Conservation (phyloP, 306 rosid species). For the Betula pendula region DNA sequence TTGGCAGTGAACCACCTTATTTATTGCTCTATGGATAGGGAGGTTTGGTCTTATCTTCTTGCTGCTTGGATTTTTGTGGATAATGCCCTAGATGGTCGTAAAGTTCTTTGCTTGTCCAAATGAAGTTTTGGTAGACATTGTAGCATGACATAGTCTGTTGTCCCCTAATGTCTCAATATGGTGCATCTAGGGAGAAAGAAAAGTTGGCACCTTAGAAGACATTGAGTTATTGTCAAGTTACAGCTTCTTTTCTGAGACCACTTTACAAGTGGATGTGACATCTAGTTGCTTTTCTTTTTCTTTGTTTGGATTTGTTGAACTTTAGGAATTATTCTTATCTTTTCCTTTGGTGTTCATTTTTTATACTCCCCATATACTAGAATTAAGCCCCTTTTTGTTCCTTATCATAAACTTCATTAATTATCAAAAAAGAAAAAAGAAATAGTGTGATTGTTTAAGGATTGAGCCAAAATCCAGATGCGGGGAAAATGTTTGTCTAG, state of each 20-base stretch:
- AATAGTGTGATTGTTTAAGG: not conserved
- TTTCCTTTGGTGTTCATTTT: not conserved
- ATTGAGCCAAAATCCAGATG: not conserved
- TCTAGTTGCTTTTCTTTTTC: not conserved
- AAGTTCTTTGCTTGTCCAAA: not conserved
- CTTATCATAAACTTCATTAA: not conserved
- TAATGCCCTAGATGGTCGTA: not conserved
- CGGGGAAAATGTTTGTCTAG: not conserved
- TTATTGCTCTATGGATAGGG: not conserved
- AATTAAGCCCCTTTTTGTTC: not conserved
- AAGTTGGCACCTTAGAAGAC: not conserved
- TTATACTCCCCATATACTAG: not conserved
- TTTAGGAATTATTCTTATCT: not conserved
- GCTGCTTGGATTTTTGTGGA: not conserved
- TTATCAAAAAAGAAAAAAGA: not conserved
- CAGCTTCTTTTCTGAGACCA: not conserved
- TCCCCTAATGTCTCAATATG: not conserved
- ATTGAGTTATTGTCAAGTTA: not conserved
- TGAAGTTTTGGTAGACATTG: not conserved
- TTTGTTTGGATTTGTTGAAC: not conserved
- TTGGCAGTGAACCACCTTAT: not conserved
- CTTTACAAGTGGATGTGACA: not conserved
- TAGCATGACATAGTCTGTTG: not conserved
- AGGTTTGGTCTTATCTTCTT: not conserved
- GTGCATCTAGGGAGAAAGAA: not conserved